A percentile compares a stretch with the other conserved stretches of the same genome.
phyloP scores from a whole-genome alignment of 2,329 filamentous ascomycete species.

The Fusarium multiceps region DNA sequence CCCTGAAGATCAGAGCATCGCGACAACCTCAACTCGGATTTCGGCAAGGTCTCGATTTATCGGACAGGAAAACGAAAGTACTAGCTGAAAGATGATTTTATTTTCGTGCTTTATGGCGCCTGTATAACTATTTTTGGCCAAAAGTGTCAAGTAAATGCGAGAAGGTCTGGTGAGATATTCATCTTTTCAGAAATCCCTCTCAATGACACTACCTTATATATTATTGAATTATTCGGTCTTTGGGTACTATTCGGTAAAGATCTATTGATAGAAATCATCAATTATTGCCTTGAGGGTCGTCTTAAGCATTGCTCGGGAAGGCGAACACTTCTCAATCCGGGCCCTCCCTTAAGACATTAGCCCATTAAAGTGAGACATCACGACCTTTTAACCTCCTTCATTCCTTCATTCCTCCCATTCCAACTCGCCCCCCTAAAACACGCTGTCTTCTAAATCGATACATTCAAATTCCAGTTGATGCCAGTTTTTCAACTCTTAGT shows the following conservation, averaged over 20 bases:
- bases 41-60: not conserved
- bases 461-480: conserved; percentile 4
- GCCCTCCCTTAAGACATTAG: not conserved
- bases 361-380: conserved; percentile 33
- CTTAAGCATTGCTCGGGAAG: fast-evolving
- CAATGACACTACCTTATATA: not conserved
- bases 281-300: fast-evolving
- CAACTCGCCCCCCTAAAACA: conserved; percentile 25
- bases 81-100: too few relatives aligned
- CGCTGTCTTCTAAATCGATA: conserved; percentile 1
- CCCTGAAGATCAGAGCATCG: conserved; percentile 5
- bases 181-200: fast-evolving
- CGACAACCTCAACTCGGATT: not conserved
- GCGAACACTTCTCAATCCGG: not conserved
- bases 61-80: too few relatives aligned
- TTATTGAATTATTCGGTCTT: not conserved
- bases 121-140: too few relatives aligned
- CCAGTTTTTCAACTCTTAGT: not conserved
- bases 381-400: conserved; percentile 23
- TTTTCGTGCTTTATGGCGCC: too few relatives aligned
- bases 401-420: conserved; percentile 37
- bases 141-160: too few relatives aligned
- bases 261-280: fast-evolving
- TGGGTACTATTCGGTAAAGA: fast-evolving
- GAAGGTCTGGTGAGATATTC: too few relatives aligned